Evolutionary conservation across 2,329 filamentous ascomycete species (phyloP), one percentile per base, ranked within the genome.

Genomic region (Juglanconis oblonga): DNA sequence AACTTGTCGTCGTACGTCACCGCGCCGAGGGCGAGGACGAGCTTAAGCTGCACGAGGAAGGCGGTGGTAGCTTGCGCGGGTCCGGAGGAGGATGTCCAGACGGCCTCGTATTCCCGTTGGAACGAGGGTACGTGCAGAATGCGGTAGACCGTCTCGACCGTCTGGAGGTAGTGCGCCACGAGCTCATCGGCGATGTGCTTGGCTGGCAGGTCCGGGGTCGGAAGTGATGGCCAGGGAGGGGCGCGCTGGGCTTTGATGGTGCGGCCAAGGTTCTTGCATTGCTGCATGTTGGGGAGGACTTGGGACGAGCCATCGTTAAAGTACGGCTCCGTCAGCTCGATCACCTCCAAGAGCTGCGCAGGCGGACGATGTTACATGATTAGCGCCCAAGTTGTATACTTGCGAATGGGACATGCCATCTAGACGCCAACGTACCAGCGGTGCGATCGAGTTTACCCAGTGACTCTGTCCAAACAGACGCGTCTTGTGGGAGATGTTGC

Each of bases 111-210:
- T 36, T 85, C 80, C 10, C 73, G 73, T 49, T 76, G 73, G 63
- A 88, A 87, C 0, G 79, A 80, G 0, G 85, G 84, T 1, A 83
- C 68, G 67, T 88, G 81, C 8, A 88, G 60, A 31, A 88, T 76
- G 3, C 86, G 78, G 62, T 83, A 78, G 14, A 82, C 79, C 1
- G 81, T 79, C 65, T 87, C 84, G 47, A 83, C 78, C 0, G 80
- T 81, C 52, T 81, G 74, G 17, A 88, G 71, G 71, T 87, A 87
- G 35, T 74, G 70, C 8, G 80, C 74, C 14, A 86, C 72, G 1
- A 87, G 75, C 55, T 76, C 69, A 60, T 86, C 82, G 0, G 80
- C 78, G 1, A 83, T 62, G 0, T 70, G 69, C 10, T 72, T 70
- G 0, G 69, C 45, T 0, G 79, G 77, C 7, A 80, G 72, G 4